These are phyloP conservation scores for Venturia carpophila DNA, from an alignment of 2,329 filamentous ascomycete genomes.

Conservation along the genomic window DNA sequence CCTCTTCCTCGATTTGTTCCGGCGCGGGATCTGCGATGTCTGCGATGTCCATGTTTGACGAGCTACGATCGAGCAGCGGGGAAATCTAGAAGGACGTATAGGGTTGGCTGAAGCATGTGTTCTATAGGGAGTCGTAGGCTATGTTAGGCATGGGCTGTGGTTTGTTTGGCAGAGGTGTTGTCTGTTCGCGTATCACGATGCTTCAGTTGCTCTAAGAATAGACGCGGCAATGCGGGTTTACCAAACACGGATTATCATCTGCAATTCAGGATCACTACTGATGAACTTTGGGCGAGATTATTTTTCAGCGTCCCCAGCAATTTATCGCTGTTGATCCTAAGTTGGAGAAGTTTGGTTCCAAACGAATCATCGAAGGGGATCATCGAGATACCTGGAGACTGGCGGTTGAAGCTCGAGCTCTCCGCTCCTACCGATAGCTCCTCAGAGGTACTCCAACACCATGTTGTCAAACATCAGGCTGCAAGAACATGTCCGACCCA, in stretches of 20 bases:
- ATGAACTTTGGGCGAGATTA: neutral
- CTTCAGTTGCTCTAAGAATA: neutral
- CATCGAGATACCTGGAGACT: too few species aligned
- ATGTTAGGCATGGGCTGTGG: neutral
- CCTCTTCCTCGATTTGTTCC: constrained; percentile 9
- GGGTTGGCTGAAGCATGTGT: neutral
- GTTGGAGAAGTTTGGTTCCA: too few species aligned
- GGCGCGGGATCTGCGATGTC: constrained; percentile 18
- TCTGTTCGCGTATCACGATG: constrained; percentile 9
- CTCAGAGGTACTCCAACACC: neutral
- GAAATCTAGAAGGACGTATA: neutral
- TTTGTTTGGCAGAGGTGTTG: neutral
- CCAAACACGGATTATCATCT: neutral
- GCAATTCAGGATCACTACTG: neutral
- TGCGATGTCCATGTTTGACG: constrained; percentile 18
- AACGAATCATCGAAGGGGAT: too few species aligned
- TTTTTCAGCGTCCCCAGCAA: neutral
- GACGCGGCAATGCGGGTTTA: neutral
- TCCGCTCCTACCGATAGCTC: neutral
- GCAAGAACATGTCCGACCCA: constrained; percentile 9
- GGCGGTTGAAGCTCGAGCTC: neutral
- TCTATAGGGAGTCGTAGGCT: neutral
- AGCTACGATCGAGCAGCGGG: neutral
- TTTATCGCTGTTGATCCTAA: neutral
- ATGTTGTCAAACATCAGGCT: neutral